phyloP scores from a whole-genome alignment of 257 asterid species.

The Striga asiatica region DNA sequence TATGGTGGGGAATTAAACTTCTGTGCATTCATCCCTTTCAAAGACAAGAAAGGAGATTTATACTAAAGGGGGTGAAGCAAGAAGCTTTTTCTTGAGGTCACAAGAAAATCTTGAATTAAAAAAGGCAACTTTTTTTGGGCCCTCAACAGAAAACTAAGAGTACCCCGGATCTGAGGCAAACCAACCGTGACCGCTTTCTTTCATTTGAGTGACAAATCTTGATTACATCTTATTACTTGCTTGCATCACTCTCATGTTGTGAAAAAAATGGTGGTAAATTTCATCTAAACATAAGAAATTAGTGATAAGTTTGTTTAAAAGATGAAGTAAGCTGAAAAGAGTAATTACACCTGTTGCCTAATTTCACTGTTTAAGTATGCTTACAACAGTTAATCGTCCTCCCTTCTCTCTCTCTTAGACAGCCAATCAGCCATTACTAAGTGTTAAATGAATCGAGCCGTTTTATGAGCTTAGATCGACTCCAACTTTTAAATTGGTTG shows the following conservation, averaged over 20 bases:
- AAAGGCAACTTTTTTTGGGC: constrained; percentile 21
- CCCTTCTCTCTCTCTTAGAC: constrained; percentile 29
- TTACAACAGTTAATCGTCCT: constrained; percentile 14
- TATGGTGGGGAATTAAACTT: neutral
- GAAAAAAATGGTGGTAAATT: constrained; percentile 13
- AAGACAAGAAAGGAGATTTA: constrained; percentile 28
- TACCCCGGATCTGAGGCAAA: constrained; percentile 95
- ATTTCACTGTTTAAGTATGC: constrained; percentile 10
- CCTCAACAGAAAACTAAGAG: constrained; percentile 31
- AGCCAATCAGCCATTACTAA: no score
- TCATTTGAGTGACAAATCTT: constrained; percentile 27
- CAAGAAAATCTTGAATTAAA: constrained; percentile 58
- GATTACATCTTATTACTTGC: constrained; percentile 15
- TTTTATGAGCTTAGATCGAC: no score
- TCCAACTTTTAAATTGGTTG: no score
- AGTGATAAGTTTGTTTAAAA: neutral
- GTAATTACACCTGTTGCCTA: constrained; percentile 10
- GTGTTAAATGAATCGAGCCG: no score
- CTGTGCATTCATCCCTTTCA: constrained; percentile 5
- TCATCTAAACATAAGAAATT: no score
- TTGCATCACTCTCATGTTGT: constrained; percentile 14
- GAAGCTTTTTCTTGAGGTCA: constrained; percentile 47
- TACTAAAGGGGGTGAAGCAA: neutral
- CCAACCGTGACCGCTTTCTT: constrained; percentile 50
- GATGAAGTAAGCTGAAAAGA: constrained; percentile 4